Evolutionary conservation across 768 basidiomycete genomes (phyloP).

Genomic region (Xerocomus brunneocitrinus): DNA sequence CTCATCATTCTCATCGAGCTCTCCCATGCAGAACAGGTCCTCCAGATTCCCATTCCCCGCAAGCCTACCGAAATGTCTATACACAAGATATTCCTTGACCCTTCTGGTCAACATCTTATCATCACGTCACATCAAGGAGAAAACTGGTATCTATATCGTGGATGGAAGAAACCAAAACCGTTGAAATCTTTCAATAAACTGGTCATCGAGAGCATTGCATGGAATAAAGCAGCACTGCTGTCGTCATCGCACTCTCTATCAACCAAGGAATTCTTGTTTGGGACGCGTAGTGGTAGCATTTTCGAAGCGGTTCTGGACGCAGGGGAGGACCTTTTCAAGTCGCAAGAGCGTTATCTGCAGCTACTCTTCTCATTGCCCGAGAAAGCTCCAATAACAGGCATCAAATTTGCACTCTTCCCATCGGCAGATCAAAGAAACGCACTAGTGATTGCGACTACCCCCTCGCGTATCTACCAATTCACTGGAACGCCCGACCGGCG

Average conservation of each 20-base stretch:
- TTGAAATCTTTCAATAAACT: slow-evolving; percentile 75
- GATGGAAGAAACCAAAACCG: slow-evolving; percentile 77
- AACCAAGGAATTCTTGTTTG: slow-evolving; percentile 82
- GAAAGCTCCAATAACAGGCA: slow-evolving; percentile 75
- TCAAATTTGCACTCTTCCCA: slow-evolving; percentile 76
- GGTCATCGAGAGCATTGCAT: slow-evolving; percentile 86
- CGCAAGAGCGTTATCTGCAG: slow-evolving; percentile 75
- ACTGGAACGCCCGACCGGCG: slow-evolving; percentile 62
- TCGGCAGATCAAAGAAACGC: slow-evolving; percentile 55
- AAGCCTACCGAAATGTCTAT: slow-evolving; percentile 75
- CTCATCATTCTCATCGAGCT: slow-evolving; percentile 86
- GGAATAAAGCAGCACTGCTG: slow-evolving; percentile 72
- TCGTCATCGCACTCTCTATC: slow-evolving; percentile 66
- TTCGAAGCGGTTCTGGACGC: slow-evolving; percentile 89
- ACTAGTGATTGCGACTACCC: slow-evolving; percentile 79
- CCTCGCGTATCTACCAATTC: slow-evolving; percentile 88
- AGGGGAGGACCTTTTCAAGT: slow-evolving; percentile 89
- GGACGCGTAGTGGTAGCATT: slow-evolving; percentile 77
- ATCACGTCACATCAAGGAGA: slow-evolving; percentile 86
- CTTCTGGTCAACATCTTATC: slow-evolving; percentile 86
- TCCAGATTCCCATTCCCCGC: slow-evolving; percentile 71
- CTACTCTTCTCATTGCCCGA: slow-evolving; percentile 75
- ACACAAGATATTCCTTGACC: slow-evolving; percentile 85
- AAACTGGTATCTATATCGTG: slow-evolving; percentile 84
- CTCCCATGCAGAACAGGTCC: slow-evolving; percentile 78